Conservation (phyloP, 2,329 filamentous ascomycete species). For the Fusarium xyrophilum region DNA sequence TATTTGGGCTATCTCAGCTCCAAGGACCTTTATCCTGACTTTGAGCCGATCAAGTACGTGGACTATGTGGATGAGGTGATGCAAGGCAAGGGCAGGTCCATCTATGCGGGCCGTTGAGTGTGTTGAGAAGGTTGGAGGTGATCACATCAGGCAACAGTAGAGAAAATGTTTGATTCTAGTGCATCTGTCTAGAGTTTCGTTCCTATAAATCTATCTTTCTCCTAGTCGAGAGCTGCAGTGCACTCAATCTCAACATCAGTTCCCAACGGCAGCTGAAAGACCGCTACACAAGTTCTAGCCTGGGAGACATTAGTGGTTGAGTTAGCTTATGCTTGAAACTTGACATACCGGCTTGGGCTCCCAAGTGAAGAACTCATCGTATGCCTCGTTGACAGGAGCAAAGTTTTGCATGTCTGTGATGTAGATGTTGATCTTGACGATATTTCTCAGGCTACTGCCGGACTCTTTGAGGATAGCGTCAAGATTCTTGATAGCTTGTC, state of each 20-base stretch:
- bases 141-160: not conserved
- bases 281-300: slow-evolving; percentile 72
- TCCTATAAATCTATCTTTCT: not conserved
- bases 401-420: slow-evolving; percentile 71
- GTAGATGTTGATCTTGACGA: slow-evolving; percentile 73
- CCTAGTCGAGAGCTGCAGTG: slow-evolving; percentile 48
- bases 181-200: not conserved
- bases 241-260: slow-evolving; percentile 80
- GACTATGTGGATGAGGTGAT: slow-evolving; percentile 25
- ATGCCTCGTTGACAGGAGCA: slow-evolving; percentile 63
- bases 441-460: slow-evolving; percentile 64
- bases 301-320: slow-evolving; percentile 42
- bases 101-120: slow-evolving; percentile 9
- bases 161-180: not conserved
- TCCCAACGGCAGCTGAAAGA: slow-evolving; percentile 73
- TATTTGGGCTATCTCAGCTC: slow-evolving; percentile 22
- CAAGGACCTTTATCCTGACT: slow-evolving; percentile 30
- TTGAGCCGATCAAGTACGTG: slow-evolving; percentile 16
- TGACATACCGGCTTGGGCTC: slow-evolving; percentile 55
- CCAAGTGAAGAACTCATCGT: slow-evolving; percentile 56
- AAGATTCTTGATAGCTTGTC: slow-evolving; percentile 3
- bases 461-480: slow-evolving; percentile 63
- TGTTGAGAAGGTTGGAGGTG: not conserved
- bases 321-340: slow-evolving; percentile 29
- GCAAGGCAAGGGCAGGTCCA: slow-evolving; percentile 5